Percentiles rank a stretch among this genome's conserved stretches.
These are phyloP conservation scores for Auriscalpium orientale DNA, from an alignment of 768 basidiomycete genomes.

Conservation along the genomic window DNA sequence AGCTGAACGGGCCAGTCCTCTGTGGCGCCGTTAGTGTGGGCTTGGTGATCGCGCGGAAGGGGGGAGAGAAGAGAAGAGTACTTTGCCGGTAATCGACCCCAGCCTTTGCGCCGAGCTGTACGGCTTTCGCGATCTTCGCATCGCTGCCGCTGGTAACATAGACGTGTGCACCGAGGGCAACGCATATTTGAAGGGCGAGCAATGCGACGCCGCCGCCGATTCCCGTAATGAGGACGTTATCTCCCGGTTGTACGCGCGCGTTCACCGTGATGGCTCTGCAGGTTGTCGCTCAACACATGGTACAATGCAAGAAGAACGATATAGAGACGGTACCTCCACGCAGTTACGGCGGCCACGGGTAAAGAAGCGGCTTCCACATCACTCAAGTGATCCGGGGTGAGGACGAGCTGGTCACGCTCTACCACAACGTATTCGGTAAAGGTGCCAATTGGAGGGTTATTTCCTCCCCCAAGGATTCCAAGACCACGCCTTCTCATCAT, in stretches of 20 bases:
- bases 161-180: constrained; percentile 71
- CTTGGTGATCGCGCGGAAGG: not conserved
- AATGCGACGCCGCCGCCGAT: constrained; percentile 83
- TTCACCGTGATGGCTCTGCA: constrained; percentile 59
- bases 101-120: constrained; percentile 64
- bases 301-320: constrained; percentile 1
- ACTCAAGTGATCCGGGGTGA: constrained; percentile 56
- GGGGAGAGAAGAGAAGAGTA: constrained; percentile 26
- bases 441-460: constrained; percentile 52
- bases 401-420: constrained; percentile 59
- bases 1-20: constrained; percentile 31
- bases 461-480: constrained; percentile 56
- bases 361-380: constrained; percentile 68
- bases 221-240: constrained; percentile 75
- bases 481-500: constrained; percentile 31
- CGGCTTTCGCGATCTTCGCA: constrained; percentile 63
- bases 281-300: not conserved
- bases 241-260: constrained; percentile 50
- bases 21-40: not conserved
- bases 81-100: constrained; percentile 68
- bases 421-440: constrained; percentile 74
- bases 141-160: constrained; percentile 71
- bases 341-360: constrained; percentile 72
- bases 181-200: constrained; percentile 62
- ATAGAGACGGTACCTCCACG: constrained; percentile 56